phyloP scores from a whole-genome alignment of 176 grass and related monocot genomes.

The Urochloa ruziziensis region DNA sequence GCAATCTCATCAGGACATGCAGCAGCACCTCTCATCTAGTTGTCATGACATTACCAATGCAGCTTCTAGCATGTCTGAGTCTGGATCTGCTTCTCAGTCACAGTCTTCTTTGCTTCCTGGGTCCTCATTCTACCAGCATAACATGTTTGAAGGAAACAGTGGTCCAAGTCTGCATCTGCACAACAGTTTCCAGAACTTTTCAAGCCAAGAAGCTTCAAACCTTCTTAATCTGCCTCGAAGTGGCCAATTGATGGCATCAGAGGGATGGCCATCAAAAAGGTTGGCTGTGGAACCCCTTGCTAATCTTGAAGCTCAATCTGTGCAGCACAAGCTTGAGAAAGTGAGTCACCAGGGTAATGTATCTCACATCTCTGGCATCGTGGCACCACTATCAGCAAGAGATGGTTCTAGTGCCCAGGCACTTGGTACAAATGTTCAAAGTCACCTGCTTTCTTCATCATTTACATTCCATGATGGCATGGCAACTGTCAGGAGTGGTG shows the following conservation, averaged over 20 bases:
- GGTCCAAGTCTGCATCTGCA: constrained; percentile 52
- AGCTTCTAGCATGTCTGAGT: constrained; percentile 48
- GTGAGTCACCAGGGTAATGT: constrained; percentile 35
- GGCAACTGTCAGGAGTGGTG: constrained; percentile 38
- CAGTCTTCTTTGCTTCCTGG: constrained; percentile 46
- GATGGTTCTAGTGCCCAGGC: constrained; percentile 54
- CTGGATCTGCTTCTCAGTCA: constrained; percentile 40
- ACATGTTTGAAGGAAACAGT: constrained; percentile 50
- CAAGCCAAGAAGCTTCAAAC: constrained; percentile 60
- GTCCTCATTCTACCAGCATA: constrained; percentile 52
- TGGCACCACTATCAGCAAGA: constrained; percentile 52
- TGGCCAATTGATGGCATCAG: constrained; percentile 50
- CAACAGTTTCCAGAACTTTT: constrained; percentile 61
- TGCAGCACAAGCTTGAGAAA: constrained; percentile 48
- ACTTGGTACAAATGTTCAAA: constrained; percentile 54
- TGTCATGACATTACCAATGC: constrained; percentile 54
- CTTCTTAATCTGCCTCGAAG: constrained; percentile 57
- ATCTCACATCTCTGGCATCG: constrained; percentile 44
- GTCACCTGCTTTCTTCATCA: constrained; percentile 56
- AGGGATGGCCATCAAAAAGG: constrained; percentile 80
- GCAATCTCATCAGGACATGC: constrained; percentile 46
- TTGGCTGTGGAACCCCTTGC: constrained; percentile 56
- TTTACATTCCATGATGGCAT: constrained; percentile 58
- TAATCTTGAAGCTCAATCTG: constrained; percentile 43
- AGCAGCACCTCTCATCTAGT: constrained; percentile 45